Conservation (phyloP, 805 yeast genomes). For the Metschnikowia lunata region DNA sequence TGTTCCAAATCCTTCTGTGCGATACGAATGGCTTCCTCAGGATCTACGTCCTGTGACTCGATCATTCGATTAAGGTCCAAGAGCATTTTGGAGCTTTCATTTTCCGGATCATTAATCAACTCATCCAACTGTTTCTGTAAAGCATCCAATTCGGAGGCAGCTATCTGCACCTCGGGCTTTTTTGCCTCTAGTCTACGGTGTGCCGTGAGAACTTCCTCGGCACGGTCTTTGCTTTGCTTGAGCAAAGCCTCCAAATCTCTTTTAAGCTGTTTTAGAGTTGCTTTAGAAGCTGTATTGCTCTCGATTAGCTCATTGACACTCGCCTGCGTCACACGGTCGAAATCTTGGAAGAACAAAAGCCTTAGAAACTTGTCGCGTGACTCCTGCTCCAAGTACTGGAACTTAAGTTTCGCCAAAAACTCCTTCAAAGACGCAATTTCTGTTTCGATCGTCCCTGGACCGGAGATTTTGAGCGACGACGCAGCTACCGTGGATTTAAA, state of each 20-base stretch:
- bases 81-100: constrained; percentile 14
- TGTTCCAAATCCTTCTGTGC: constrained; percentile 11
- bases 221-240: constrained; percentile 24
- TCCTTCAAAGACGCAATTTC: constrained; percentile 34
- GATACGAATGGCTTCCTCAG: constrained; percentile 14
- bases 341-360: constrained; percentile 36
- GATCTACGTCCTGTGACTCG: constrained; percentile 13
- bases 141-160: constrained; percentile 21
- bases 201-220: constrained; percentile 24
- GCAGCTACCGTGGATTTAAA: constrained; percentile 7
- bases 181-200: constrained; percentile 23
- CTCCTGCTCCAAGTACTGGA: constrained; percentile 67
- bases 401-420: constrained; percentile 51
- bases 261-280: constrained; percentile 24
- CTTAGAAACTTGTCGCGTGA: constrained; percentile 64
- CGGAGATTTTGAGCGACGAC: constrained; percentile 6
- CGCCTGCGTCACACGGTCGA: constrained; percentile 25
- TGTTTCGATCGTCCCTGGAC: constrained; percentile 20
- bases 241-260: constrained; percentile 25
- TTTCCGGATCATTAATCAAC: constrained; percentile 11
- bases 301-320: constrained; percentile 28
- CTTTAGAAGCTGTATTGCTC: constrained; percentile 22
- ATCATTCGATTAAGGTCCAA: constrained; percentile 13
- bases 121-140: constrained; percentile 18
- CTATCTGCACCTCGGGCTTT: constrained; percentile 22